Evolutionary conservation across 2,329 filamentous ascomycete species (phyloP).

Genomic region (Thyridium curvatum): DNA sequence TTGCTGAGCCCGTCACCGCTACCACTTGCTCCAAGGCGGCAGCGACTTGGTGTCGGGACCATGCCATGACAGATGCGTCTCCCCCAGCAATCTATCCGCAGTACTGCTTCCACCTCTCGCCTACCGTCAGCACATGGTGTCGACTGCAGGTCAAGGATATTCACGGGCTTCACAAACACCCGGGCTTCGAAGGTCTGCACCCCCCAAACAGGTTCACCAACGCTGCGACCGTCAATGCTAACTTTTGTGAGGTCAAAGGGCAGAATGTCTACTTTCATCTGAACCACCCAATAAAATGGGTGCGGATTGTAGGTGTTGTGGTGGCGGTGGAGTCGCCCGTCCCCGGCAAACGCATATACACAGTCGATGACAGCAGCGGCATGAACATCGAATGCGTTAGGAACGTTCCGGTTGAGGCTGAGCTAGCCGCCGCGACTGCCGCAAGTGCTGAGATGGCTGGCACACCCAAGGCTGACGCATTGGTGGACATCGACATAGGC

Average conservation of each 20-base stretch:
- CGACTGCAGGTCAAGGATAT: constrained; percentile 47
- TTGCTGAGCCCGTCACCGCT: no score
- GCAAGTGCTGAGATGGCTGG: not conserved
- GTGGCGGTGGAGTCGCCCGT: constrained; percentile 51
- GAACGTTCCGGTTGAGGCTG: not conserved
- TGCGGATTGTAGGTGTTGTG: constrained; percentile 64
- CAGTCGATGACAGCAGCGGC: constrained; percentile 61
- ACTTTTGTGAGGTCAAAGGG: no score
- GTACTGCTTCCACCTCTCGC: constrained; percentile 58
- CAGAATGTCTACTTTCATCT: constrained; percentile 58
- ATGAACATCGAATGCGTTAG: constrained; percentile 44
- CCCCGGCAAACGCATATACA: constrained; percentile 40
- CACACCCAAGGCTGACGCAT: not conserved
- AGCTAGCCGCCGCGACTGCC: not conserved
- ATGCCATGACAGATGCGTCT: constrained; percentile 44
- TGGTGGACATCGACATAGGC: constrained; percentile 39
- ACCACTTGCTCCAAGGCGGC: not conserved
- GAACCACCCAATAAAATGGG: constrained; percentile 73
- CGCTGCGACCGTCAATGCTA: no score
- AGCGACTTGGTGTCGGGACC: constrained; percentile 5
- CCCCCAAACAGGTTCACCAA: no score
- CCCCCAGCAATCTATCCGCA: constrained; percentile 45
- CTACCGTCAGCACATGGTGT: constrained; percentile 55
- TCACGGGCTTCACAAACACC: constrained; percentile 35
- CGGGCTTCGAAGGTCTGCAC: constrained; percentile 45